Evolutionary conservation across 371 early-diverging fungal genomes (phyloP).

Genomic region (Enterocytospora artemiae): DNA sequence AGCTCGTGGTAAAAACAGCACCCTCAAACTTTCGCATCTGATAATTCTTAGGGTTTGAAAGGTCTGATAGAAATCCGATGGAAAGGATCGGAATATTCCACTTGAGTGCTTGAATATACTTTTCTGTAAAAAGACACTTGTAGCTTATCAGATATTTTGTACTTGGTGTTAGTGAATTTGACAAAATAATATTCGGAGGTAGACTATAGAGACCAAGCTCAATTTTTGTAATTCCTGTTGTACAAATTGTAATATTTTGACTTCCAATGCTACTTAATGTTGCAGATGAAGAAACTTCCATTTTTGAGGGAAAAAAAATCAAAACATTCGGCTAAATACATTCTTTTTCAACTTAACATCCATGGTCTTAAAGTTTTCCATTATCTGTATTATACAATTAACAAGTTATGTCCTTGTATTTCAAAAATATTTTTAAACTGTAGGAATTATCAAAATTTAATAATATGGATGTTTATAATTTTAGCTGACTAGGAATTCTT

Average conservation of each 20-base stretch:
- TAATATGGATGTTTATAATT: no score
- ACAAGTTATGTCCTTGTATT: no score
- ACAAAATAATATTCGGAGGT: slow-evolving; percentile 10
- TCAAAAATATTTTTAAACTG: no score
- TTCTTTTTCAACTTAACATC: no score
- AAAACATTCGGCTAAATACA: no score
- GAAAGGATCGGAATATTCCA: slow-evolving; percentile 52
- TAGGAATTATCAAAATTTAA: no score
- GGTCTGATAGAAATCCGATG: slow-evolving; percentile 50
- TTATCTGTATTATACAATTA: no score
- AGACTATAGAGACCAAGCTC: slow-evolving; percentile 25
- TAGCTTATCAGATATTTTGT: slow-evolving; percentile 50
- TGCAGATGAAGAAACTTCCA: no score
- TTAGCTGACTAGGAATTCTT: no score
- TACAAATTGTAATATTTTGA: slow-evolving; percentile 28
- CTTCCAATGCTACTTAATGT: slow-evolving; percentile 20
- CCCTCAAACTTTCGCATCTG: slow-evolving; percentile 47
- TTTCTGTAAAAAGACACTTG: slow-evolving; percentile 49
- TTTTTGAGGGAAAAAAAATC: no score
- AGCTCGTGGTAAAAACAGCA: slow-evolving; percentile 46
- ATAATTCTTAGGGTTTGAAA: slow-evolving; percentile 11
- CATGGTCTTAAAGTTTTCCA: no score
- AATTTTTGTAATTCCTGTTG: slow-evolving; percentile 38
- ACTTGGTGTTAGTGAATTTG: slow-evolving; percentile 21
- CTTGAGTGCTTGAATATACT: slow-evolving; percentile 53